These are phyloP conservation scores for Boletellus deceptivus DNA, from an alignment of 1,284 basidiomycete species.

Conservation along the genomic window DNA sequence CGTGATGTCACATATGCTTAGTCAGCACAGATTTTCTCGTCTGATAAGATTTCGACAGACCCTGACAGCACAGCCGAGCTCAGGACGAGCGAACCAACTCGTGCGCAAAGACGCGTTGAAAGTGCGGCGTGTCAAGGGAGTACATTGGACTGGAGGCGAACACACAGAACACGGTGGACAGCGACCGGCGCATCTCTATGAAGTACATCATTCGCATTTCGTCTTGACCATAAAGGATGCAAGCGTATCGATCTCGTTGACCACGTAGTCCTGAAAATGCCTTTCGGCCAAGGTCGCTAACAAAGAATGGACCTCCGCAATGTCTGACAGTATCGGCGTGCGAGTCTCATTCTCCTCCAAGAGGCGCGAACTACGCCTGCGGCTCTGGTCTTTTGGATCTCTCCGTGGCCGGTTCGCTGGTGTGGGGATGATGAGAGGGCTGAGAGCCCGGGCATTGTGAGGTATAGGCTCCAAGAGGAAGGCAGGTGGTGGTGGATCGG, in stretches of 20 bases:
- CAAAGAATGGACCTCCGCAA: slow-evolving; percentile 60
- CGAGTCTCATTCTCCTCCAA: slow-evolving; percentile 59
- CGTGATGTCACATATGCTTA: slow-evolving; percentile 12
- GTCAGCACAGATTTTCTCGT: slow-evolving; percentile 19
- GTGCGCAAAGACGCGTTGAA: background rate
- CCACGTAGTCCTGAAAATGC: slow-evolving; percentile 65
- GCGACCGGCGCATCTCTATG: slow-evolving; percentile 22
- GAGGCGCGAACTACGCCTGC: slow-evolving; percentile 64
- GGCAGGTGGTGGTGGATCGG: slow-evolving; percentile 66
- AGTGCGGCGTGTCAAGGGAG: slow-evolving; percentile 3
- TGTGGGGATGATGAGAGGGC: slow-evolving; percentile 43
- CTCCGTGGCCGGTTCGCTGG: slow-evolving; percentile 68
- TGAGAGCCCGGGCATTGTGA: slow-evolving; percentile 47
- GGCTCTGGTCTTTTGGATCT: slow-evolving; percentile 53
- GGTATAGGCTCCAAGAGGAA: slow-evolving; percentile 50
- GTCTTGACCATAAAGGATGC: slow-evolving; percentile 75
- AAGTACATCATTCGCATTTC: slow-evolving; percentile 42
- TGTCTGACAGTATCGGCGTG: slow-evolving; percentile 64
- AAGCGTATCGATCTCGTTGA: slow-evolving; percentile 75
- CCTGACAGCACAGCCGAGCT: too few species aligned
- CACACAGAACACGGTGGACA: slow-evolving; percentile 12
- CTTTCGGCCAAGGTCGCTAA: slow-evolving; percentile 65
- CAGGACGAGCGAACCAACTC: background rate
- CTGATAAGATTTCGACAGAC: slow-evolving; percentile 25
- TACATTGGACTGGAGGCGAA: slow-evolving; percentile 16